phyloP scores from a whole-genome alignment of 169 alveolate species.

The Toxoplasma gondii region DNA sequence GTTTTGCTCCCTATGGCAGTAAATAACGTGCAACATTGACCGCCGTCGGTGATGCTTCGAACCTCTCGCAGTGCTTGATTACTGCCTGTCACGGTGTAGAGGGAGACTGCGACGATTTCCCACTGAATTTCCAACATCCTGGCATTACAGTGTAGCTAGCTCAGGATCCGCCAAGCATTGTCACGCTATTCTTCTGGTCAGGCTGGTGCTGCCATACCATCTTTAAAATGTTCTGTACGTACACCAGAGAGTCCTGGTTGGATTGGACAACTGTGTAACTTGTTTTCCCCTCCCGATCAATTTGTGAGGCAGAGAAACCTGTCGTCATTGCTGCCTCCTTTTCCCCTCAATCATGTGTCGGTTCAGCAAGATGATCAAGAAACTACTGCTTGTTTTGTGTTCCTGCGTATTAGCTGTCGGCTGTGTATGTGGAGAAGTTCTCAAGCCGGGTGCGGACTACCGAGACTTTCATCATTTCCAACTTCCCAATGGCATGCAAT shows the following conservation, averaged over 20 bases:
- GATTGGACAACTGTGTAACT: background rate
- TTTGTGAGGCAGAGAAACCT: background rate
- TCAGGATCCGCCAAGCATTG: no score
- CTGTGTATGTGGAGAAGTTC: constrained; percentile 35
- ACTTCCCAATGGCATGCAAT: constrained; percentile 68
- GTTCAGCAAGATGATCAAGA: background rate
- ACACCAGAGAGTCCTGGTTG: background rate
- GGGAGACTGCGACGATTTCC: no score
- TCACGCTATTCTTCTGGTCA: no score
- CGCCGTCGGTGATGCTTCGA: no score
- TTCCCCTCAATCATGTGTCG: background rate
- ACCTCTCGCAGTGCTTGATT: no score
- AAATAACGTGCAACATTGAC: no score
- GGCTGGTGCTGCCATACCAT: no score
- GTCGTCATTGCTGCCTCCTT: background rate
- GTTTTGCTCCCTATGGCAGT: no score
- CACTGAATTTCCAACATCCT: no score
- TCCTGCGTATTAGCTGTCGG: background rate
- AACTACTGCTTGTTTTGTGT: background rate
- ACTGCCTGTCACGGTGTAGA: no score
- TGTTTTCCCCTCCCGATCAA: background rate
- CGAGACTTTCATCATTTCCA: constrained; percentile 68
- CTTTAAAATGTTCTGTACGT: background rate
- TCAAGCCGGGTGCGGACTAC: constrained; percentile 70
- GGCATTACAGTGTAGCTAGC: no score